Conservation (phyloP, 306 rosid genomes). For the Prunus padus region DNA sequence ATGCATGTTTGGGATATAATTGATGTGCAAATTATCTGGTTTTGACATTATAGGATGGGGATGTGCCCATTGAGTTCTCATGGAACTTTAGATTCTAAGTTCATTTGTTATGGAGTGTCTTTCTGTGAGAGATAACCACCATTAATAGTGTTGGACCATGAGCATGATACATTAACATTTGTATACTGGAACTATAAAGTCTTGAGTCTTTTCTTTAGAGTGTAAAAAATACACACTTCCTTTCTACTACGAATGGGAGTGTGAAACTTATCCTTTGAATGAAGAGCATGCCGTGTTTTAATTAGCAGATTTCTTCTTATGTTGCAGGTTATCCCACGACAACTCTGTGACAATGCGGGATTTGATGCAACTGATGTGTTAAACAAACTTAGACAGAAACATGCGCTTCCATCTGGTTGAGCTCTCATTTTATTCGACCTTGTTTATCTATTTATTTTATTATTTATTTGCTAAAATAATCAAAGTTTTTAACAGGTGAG, state of each 20-base stretch:
- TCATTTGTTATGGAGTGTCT: neutral
- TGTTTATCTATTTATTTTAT: neutral
- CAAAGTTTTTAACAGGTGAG: constrained; percentile 51
- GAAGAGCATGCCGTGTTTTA: constrained; percentile 3
- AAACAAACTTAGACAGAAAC: constrained; percentile 94
- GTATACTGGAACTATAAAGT: neutral
- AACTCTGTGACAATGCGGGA: constrained; percentile 98
- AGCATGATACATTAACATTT: neutral
- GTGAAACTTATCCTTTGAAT: neutral
- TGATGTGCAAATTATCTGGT: neutral
- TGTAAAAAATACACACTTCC: neutral
- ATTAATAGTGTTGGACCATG: neutral
- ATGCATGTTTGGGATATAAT: neutral
- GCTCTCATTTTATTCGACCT: constrained; percentile 1
- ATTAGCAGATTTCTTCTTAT: constrained; percentile 7
- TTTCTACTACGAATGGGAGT: neutral
- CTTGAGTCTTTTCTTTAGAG: neutral
- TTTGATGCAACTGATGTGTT: constrained; percentile 98
- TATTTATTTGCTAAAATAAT: neutral
- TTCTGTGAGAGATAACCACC: neutral
- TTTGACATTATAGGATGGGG: neutral
- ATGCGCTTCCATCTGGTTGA: constrained; percentile 84
- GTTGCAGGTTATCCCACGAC: constrained; percentile 91
- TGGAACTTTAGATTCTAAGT: neutral
- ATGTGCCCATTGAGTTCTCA: neutral